Conservation (phyloP, 2,329 filamentous ascomycete genomes). For the Mollisia scopiformis region DNA sequence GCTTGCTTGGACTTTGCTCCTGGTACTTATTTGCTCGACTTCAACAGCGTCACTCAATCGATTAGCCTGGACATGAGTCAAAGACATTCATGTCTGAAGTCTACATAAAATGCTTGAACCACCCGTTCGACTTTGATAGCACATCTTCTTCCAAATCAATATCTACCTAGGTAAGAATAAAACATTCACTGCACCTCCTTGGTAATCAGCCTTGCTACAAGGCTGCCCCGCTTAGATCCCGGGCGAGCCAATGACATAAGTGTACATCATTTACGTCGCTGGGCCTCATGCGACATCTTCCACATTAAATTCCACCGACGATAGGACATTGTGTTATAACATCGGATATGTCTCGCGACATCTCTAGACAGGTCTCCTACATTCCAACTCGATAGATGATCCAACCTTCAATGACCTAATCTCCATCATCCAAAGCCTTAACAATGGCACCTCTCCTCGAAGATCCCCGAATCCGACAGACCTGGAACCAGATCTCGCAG, state of each 20-base stretch:
- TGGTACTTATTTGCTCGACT: constrained; percentile 12
- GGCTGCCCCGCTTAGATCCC: not conserved
- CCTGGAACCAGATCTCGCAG: constrained; percentile 89
- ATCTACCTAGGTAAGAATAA: too few species aligned
- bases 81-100: not conserved
- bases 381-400: not conserved
- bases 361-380: not conserved
- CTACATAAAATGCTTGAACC: too few species aligned
- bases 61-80: constrained; percentile 7
- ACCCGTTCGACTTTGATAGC: too few species aligned
- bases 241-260: not conserved
- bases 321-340: not conserved
- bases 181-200: too few species aligned
- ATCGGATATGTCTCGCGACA: not conserved
- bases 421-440: constrained; percentile 3
- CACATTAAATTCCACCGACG: not conserved
- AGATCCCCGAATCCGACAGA: constrained; percentile 89
- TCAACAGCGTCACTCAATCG: constrained; percentile 16
- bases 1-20: constrained; percentile 7
- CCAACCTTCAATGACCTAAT: constrained; percentile 2
- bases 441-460: constrained; percentile 54
- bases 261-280: not conserved
- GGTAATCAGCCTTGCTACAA: not conserved
- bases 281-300: not conserved
- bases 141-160: too few species aligned